These are phyloP conservation scores for Coprinellus micaceus DNA, from an alignment of 768 basidiomycete genomes.

Conservation along the genomic window DNA sequence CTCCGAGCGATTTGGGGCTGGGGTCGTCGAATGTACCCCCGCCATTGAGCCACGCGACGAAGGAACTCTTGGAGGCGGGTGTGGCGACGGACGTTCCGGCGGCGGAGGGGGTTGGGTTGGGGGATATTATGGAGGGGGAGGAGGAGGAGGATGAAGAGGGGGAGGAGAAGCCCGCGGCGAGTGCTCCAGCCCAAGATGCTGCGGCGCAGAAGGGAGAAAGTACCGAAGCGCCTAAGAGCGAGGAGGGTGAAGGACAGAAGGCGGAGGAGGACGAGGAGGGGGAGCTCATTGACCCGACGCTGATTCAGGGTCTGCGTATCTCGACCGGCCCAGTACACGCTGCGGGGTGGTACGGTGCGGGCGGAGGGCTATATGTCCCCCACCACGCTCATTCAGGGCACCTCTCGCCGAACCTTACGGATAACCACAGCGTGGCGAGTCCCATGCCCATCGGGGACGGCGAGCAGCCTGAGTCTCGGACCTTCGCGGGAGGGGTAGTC, in stretches of 20 bases:
- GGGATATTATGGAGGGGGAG: constrained; percentile 61
- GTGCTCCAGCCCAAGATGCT: constrained; percentile 4
- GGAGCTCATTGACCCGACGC: constrained; percentile 30
- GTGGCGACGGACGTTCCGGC: constrained; percentile 19
- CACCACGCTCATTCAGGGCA: not conserved
- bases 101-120: constrained; percentile 34
- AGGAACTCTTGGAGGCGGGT: constrained; percentile 21
- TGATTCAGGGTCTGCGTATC: constrained; percentile 58
- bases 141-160: constrained; percentile 51
- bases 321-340: constrained; percentile 39
- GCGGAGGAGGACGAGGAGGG: constrained; percentile 16
- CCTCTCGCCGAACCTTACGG: not conserved
- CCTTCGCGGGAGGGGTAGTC: not conserved
- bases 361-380: constrained; percentile 16
- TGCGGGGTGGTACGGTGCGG: constrained; percentile 12
- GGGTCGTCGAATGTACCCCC: constrained; percentile 29
- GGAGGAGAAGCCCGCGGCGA: constrained; percentile 10
- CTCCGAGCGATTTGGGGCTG: constrained; percentile 23
- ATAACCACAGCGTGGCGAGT: not conserved
- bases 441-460: not conserved
- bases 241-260: not conserved
- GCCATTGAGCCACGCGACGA: constrained; percentile 26
- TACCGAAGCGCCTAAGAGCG: too few relatives aligned
- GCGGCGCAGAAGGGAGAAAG: constrained; percentile 5
- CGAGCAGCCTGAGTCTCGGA: not conserved